Conservation (phyloP, 176 grass and related monocot species). For the Oropetium thomaeum region DNA sequence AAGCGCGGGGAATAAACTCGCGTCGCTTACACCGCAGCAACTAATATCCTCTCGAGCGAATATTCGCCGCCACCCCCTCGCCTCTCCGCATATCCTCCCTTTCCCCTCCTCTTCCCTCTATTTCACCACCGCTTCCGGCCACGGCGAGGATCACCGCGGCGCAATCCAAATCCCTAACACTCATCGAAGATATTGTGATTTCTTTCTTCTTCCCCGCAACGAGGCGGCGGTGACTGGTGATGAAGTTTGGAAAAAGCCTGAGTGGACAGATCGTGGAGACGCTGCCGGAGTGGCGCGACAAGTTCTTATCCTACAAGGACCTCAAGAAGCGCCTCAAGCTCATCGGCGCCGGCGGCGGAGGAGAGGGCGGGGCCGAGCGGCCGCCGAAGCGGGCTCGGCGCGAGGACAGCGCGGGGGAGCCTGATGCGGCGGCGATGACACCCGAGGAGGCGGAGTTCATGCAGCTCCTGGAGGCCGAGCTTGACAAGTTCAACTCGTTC, state of each 20-base stretch:
- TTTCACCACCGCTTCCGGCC: slow-evolving; percentile 25
- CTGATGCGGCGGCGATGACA: slow-evolving; percentile 37
- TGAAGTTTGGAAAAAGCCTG: slow-evolving; percentile 99
- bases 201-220: background rate
- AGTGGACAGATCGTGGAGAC: slow-evolving; percentile 96
- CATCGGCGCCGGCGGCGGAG: slow-evolving; percentile 34
- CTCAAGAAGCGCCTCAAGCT: slow-evolving; percentile 89
- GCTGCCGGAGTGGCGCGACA: slow-evolving; percentile 95
- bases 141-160: slow-evolving; percentile 1
- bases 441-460: slow-evolving; percentile 73
- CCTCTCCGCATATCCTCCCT: slow-evolving; percentile 40
- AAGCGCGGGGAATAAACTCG: slow-evolving; percentile 30
- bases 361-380: slow-evolving; percentile 14
- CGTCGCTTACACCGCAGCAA: slow-evolving; percentile 8
- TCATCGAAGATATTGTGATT: background rate
- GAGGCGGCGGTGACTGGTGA: background rate
- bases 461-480: slow-evolving; percentile 77
- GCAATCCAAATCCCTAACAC: background rate
- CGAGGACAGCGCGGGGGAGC: slow-evolving; percentile 26
- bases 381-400: slow-evolving; percentile 51
- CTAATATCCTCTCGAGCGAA: slow-evolving; percentile 39
- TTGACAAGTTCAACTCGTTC: slow-evolving; percentile 91
- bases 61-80: slow-evolving; percentile 28
- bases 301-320: slow-evolving; percentile 97
- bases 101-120: slow-evolving; percentile 1